Evolutionary conservation across 805 yeast genomes (phyloP), one percentile per base, ranked within the genome.

Genomic region (Blastobotrys muscicola): DNA sequence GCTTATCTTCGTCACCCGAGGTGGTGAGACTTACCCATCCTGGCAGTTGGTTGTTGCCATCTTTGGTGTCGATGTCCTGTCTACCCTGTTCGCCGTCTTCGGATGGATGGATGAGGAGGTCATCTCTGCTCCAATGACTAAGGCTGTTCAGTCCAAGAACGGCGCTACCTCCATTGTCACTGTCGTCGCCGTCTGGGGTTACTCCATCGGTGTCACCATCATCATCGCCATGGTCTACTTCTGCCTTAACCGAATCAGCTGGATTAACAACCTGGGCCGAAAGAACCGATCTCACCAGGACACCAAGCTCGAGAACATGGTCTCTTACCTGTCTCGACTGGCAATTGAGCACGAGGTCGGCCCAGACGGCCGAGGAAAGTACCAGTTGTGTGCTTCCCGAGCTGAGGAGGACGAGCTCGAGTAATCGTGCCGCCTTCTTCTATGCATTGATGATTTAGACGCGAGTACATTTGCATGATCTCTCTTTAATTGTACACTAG

Each of bases 11-110:
- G 77, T 86, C 63, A 86, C 96, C 64, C 82, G 96, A 77, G 95
- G 95, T 67, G 95, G 95, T 74, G 94, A 94, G 69, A 86, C 89
- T 85, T 80, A 89, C 90, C 96, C 96, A 75, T 82, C 94, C 41
- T 86, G 95, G 95, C 95, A 86, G 78, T 81, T 86, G 70, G 65
- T 90, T 60, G 92, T 87, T 76, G 96, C 96, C 65, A 94, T 86
- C 61, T 75, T 85, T 63, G 75, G 72, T 67, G 96, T 86, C 65
- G 95, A 86, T 73, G 73, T 85, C 75, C 72, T 86, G 60, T 90
- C 96, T 56, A 85, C 95, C 53, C 76, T 85, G 81, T 86, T 86
- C 80, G 70, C 83, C 60, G 71, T 85, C 65, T 86, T 86, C 80
- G 96, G 96, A 61, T 86, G 95, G 95, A 81, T 94, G 50, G 66